phyloP scores from a whole-genome alignment of 148 eudicot genomes.

The Camellia granthamiana region DNA sequence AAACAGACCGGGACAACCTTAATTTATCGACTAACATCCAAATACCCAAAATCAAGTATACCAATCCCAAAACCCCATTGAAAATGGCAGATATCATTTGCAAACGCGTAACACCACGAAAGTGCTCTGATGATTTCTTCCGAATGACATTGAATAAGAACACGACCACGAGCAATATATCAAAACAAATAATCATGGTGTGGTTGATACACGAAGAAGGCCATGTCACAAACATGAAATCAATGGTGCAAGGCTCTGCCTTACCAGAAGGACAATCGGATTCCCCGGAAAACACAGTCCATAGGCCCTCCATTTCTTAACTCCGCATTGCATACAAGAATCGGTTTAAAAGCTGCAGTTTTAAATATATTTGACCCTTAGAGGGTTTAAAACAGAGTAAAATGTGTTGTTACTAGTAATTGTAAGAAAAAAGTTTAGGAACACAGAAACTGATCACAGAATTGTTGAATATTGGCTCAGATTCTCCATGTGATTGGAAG shows the following conservation, averaged over 20 bases:
- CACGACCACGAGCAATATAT: conserved; percentile 43
- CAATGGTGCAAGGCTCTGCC: conserved; percentile 32
- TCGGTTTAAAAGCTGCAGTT: neutral
- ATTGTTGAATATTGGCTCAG: no score
- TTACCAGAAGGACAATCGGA: conserved; percentile 20
- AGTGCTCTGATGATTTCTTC: conserved; percentile 31
- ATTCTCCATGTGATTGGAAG: no score
- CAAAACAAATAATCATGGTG: conserved; percentile 39
- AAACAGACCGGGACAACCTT: conserved; percentile 28
- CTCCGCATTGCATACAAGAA: neutral
- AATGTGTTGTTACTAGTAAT: no score
- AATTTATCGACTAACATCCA: conserved; percentile 42
- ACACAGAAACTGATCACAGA: no score
- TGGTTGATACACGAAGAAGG: conserved; percentile 75
- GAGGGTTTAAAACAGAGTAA: neutral
- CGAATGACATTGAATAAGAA: conserved; percentile 37
- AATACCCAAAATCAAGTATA: conserved; percentile 48
- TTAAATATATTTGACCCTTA: neutral
- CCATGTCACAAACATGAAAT: conserved; percentile 29
- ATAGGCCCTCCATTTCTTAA: conserved; percentile 29
- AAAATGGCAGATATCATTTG: conserved; percentile 46
- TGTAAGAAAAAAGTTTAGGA: no score
- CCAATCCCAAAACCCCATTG: conserved; percentile 55
- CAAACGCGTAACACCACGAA: conserved; percentile 30
- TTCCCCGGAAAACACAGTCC: conserved; percentile 39